Percentiles rank a stretch among this genome's conserved stretches.
Conservation (phyloP, 164 flowering plant species). For the Akebia trifoliata region DNA sequence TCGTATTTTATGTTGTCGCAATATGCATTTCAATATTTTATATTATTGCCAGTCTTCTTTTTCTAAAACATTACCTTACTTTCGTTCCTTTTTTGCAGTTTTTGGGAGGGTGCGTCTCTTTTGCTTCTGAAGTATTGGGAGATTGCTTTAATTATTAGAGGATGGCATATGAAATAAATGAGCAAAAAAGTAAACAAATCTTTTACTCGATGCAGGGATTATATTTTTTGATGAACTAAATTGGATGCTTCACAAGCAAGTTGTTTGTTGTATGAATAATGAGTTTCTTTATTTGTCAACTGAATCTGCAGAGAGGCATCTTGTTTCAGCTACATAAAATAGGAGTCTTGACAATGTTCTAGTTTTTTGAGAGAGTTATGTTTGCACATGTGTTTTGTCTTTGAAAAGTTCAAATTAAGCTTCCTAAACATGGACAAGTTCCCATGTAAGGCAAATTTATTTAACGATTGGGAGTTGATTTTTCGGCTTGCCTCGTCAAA, state of each 20-base stretch:
- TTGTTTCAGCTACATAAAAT: not conserved
- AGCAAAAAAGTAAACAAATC: constrained; percentile 29
- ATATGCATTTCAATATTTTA: not conserved
- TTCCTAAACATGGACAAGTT: not conserved
- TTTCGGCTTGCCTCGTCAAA: too few relatives aligned
- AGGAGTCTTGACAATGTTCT: not conserved
- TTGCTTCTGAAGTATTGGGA: not conserved
- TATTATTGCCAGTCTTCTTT: not conserved
- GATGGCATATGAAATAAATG: constrained; percentile 41
- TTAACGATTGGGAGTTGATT: not conserved
- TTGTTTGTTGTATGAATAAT: not conserved
- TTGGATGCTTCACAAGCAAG: not conserved
- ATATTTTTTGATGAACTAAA: not conserved
- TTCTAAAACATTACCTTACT: not conserved
- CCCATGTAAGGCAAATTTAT: not conserved
- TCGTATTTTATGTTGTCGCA: not conserved
- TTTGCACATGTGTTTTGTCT: not conserved
- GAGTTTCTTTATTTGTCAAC: not conserved
- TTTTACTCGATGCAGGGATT: not conserved
- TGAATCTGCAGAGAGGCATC: not conserved
- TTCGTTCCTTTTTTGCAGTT: not conserved
- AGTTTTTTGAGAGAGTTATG: not conserved
- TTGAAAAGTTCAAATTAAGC: not conserved
- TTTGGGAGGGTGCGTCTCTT: not conserved
- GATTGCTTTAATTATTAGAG: constrained; percentile 2